These are phyloP conservation scores for Xylaria scruposa DNA, from an alignment of 495 filamentous ascomycete genomes.

Conservation along the genomic window DNA sequence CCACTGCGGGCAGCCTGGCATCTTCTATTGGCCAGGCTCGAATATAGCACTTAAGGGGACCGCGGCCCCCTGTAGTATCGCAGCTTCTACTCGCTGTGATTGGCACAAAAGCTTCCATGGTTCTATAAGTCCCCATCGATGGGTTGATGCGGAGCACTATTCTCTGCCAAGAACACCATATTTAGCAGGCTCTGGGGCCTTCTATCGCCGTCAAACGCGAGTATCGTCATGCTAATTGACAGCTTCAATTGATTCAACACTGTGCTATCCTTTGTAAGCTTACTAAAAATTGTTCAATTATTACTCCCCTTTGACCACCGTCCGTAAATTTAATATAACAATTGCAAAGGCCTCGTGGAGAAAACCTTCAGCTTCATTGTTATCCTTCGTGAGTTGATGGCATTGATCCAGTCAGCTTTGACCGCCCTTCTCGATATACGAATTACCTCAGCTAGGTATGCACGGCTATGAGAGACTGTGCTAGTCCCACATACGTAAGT, in stretches of 20 bases:
- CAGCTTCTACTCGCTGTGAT: background rate
- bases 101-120: slow-evolving; percentile 19
- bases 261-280: slow-evolving; percentile 16
- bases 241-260: slow-evolving; percentile 6
- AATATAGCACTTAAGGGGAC: background rate
- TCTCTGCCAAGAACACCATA: slow-evolving; percentile 26
- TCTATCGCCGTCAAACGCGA: background rate
- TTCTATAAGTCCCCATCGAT: background rate
- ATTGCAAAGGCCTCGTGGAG: background rate
- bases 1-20: background rate
- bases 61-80: background rate
- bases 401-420: background rate
- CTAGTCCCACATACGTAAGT: background rate
- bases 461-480: background rate
- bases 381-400: background rate
- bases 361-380: background rate
- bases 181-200: slow-evolving; percentile 22
- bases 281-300: slow-evolving; percentile 14
- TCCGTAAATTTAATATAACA: background rate
- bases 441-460: background rate
- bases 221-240: slow-evolving; percentile 1
- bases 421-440: background rate
- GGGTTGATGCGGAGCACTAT: slow-evolving; percentile 16
- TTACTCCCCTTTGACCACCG: background rate
- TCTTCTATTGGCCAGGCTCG: background rate